Evolutionary conservation across 306 rosid genomes (phyloP).

Genomic region (Delonix regia): DNA sequence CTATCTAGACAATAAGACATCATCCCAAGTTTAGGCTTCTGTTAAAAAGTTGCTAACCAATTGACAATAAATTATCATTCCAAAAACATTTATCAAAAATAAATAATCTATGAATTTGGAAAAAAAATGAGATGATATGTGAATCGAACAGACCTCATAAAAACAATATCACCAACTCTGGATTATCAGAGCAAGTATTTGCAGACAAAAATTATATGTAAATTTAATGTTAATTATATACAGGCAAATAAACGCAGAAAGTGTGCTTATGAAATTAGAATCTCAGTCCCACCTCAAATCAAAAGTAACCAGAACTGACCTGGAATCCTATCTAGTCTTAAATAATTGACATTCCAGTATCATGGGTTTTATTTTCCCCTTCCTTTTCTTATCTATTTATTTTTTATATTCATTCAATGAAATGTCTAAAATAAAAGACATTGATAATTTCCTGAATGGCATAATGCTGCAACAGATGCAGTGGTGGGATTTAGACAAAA

Average conservation of each 20-base stretch:
- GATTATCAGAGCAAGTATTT: slow-evolving; percentile 20
- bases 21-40: slow-evolving; percentile 39
- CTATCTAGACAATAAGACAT: slow-evolving; percentile 74
- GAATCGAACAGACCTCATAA: not conserved
- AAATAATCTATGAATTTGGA: slow-evolving; percentile 16
- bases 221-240: not conserved
- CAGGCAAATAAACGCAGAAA: not conserved
- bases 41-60: slow-evolving; percentile 24
- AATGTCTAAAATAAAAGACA: not conserved
- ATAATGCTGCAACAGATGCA: not conserved
- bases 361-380: not conserved
- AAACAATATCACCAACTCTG: not conserved
- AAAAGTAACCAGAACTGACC: slow-evolving; percentile 1
- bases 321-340: not conserved
- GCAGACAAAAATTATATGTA: not conserved
- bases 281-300: not conserved
- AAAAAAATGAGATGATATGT: not conserved
- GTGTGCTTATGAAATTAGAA: not conserved
- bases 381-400: not conserved
- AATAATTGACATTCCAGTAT: slow-evolving; percentile 10
- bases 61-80: slow-evolving; percentile 9
- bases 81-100: slow-evolving; percentile 17
- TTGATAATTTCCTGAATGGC: not conserved
- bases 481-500: slow-evolving; percentile 3
- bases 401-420: not conserved